Evolutionary conservation across 306 rosid genomes (phyloP).

Genomic region (Ceratonia siliqua): DNA sequence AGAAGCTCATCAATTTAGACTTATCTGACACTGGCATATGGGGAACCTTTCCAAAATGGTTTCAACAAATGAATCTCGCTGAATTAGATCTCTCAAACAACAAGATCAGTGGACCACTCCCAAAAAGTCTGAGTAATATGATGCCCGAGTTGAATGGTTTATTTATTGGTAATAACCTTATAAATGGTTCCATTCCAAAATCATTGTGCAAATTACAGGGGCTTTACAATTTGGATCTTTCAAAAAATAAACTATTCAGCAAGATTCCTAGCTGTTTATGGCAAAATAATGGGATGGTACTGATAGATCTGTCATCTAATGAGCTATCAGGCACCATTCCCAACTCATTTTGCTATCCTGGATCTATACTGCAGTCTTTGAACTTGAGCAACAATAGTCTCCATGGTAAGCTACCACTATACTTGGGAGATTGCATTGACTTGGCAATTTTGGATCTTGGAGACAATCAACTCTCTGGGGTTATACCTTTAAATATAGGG

Average conservation of each 20-base stretch:
- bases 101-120: background rate
- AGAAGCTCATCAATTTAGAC: background rate
- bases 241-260: background rate
- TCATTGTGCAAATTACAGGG: background rate
- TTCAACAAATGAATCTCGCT: background rate
- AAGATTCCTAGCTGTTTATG: background rate
- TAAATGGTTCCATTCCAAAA: slow-evolving; percentile 25
- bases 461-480: background rate
- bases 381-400: background rate
- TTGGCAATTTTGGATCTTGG: background rate
- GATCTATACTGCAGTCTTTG: background rate
- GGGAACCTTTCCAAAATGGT: background rate
- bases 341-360: background rate
- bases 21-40: background rate
- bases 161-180: background rate
- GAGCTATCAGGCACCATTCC: background rate
- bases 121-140: background rate
- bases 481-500: background rate
- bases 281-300: background rate
- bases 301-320: background rate
- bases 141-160: slow-evolving; percentile 2
- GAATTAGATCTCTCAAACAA: slow-evolving; percentile 23
- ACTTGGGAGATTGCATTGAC: background rate
- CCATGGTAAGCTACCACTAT: background rate
- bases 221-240: background rate